Conservation (phyloP, 2,329 filamentous ascomycete genomes). For the Tolypocladium sp. region DNA sequence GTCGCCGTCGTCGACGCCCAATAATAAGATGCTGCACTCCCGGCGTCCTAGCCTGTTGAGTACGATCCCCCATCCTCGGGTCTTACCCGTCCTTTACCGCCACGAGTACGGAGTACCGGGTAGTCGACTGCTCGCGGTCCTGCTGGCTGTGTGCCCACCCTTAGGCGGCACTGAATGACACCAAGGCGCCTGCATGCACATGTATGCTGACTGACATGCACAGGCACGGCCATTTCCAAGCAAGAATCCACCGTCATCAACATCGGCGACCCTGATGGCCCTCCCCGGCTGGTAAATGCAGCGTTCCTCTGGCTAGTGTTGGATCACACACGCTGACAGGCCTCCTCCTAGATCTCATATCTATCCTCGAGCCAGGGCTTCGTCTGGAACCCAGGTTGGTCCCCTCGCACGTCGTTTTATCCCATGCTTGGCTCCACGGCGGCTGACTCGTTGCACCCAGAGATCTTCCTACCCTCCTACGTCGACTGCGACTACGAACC, state of each 20-base stretch:
- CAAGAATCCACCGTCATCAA: slow-evolving; percentile 75
- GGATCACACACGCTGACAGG: neutral
- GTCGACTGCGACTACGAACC: slow-evolving; percentile 66
- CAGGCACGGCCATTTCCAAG: slow-evolving; percentile 63
- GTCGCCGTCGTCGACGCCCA: slow-evolving; percentile 46
- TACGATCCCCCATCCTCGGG: slow-evolving; percentile 20
- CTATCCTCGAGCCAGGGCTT: slow-evolving; percentile 73
- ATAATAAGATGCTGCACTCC: slow-evolving; percentile 39
- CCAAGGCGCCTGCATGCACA: neutral
- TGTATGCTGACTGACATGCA: slow-evolving; percentile 16
- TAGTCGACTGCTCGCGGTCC: neutral
- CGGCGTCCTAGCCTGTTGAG: slow-evolving; percentile 55
- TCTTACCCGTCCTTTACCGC: too few relatives aligned
- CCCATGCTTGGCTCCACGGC: neutral
- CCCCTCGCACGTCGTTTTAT: neutral
- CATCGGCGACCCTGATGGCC: slow-evolving; percentile 64
- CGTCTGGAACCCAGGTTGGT: slow-evolving; percentile 68
- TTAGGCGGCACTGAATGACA: neutral
- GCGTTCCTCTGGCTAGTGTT: neutral
- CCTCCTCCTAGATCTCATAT: slow-evolving; percentile 58
- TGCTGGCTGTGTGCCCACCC: neutral
- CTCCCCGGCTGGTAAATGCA: slow-evolving; percentile 56
- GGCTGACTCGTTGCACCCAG: slow-evolving; percentile 26
- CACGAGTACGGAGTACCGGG: neutral
- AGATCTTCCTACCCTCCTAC: slow-evolving; percentile 75